phyloP scores from a whole-genome alignment of 2,329 filamentous ascomycete species.

The Xylaria sp. region DNA sequence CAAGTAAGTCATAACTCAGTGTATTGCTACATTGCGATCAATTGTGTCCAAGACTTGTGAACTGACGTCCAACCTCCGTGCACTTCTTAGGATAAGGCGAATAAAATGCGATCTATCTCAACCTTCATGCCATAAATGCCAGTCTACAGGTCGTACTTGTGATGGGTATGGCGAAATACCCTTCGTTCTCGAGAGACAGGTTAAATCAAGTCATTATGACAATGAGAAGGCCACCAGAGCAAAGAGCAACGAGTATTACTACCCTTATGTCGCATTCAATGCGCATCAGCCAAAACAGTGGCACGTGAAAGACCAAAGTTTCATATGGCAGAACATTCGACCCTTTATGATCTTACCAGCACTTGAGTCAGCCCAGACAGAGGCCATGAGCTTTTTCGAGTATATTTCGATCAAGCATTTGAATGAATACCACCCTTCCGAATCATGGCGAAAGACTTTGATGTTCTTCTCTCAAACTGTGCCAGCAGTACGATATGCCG shows the following conservation, averaged over 20 bases:
- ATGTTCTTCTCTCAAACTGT: slow-evolving; percentile 53
- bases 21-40: slow-evolving; percentile 19
- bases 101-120: slow-evolving; percentile 53
- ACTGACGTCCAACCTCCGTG: slow-evolving; percentile 31
- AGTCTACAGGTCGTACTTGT: slow-evolving; percentile 53
- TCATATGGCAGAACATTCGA: slow-evolving; percentile 12
- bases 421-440: slow-evolving; percentile 49
- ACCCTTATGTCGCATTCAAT: slow-evolving; percentile 7
- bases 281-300: slow-evolving; percentile 17
- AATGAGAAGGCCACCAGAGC: slow-evolving; percentile 4
- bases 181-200: slow-evolving; percentile 6
- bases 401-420: slow-evolving; percentile 46
- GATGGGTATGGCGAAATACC: slow-evolving; percentile 47
- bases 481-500: slow-evolving; percentile 52
- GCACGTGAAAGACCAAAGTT: neutral
- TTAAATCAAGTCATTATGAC: slow-evolving; percentile 17
- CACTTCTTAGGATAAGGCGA: slow-evolving; percentile 50
- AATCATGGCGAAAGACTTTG: slow-evolving; percentile 51
- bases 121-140: slow-evolving; percentile 53
- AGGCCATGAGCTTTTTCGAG: slow-evolving; percentile 50
- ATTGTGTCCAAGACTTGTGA: slow-evolving; percentile 24
- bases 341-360: slow-evolving; percentile 32
- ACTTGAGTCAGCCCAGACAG: slow-evolving; percentile 38
- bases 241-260: slow-evolving; percentile 8
- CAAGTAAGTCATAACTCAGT: slow-evolving; percentile 50